Percentiles rank a stretch among this genome's conserved stretches.
These are phyloP conservation scores for Dipteronia sinensis DNA, from an alignment of 345 rosid genomes.

Conservation along the genomic window DNA sequence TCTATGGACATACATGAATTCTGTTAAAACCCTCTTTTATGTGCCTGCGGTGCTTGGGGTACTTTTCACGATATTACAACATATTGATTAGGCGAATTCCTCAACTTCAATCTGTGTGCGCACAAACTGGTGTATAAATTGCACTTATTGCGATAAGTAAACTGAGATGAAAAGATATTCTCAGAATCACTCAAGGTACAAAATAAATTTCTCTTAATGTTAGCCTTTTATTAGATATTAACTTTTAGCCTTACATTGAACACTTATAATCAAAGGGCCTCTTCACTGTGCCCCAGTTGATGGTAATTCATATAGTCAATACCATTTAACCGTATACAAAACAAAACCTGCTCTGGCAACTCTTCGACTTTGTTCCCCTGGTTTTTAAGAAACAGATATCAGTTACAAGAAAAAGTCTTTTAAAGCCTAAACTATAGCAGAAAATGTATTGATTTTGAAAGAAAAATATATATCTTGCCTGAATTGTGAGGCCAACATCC, in stretches of 20 bases:
- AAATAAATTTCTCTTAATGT: conserved; percentile 10
- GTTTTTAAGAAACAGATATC: conserved; percentile 21
- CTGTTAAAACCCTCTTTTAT: background rate
- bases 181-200: background rate
- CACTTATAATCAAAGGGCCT: conserved; percentile 29
- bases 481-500: conserved; percentile 95
- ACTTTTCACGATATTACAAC: background rate
- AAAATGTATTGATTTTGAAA: background rate
- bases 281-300: conserved; percentile 57
- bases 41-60: background rate
- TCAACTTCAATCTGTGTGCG: background rate
- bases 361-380: conserved; percentile 94
- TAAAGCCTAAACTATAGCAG: background rate
- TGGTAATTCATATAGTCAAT: conserved; percentile 74
- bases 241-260: conserved; percentile 20
- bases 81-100: background rate
- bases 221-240: conserved; percentile 25
- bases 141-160: background rate
- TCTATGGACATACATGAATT: background rate
- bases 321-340: conserved; percentile 75
- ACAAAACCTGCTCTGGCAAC: conserved; percentile 88
- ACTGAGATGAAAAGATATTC: background rate
- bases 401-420: background rate
- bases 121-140: background rate
- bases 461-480: conserved; percentile 42